These are phyloP conservation scores for Penicillium subrubescens DNA, from an alignment of 495 filamentous ascomycete species.

Conservation along the genomic window DNA sequence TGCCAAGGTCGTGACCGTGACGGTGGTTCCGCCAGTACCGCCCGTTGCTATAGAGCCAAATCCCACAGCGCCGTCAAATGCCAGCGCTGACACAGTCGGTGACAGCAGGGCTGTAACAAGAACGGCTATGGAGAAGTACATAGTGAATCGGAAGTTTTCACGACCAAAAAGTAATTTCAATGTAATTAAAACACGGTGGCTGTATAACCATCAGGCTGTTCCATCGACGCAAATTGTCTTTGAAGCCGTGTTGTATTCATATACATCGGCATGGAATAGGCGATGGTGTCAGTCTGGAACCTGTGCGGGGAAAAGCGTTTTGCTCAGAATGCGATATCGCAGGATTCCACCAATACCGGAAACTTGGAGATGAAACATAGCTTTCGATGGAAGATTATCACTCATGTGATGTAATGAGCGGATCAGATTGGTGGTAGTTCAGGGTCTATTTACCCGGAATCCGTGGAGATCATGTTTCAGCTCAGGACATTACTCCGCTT, in stretches of 20 bases:
- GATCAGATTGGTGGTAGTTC: background rate
- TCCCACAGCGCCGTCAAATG: background rate
- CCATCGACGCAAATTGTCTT: background rate
- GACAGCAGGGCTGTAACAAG: background rate
- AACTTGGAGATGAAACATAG: background rate
- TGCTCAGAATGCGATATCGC: background rate
- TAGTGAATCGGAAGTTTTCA: background rate
- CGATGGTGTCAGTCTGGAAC: background rate
- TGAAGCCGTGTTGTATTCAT: background rate
- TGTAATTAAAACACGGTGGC: background rate
- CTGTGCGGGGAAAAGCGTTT: background rate
- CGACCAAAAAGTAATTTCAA: background rate
- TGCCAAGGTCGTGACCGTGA: background rate
- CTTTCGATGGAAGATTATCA: background rate
- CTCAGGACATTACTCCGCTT: background rate
- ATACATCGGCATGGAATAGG: background rate
- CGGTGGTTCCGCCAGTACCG: background rate
- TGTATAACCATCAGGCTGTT: background rate
- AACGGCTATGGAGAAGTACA: background rate
- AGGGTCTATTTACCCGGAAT: background rate
- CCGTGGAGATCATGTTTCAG: background rate
- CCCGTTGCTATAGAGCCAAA: conserved; percentile 1
- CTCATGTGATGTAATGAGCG: background rate
- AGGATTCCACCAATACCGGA: background rate
- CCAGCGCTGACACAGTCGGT: background rate